Evolutionary conservation across 495 filamentous ascomycete species (phyloP).

Genomic region (Aspergillus asperescens): DNA sequence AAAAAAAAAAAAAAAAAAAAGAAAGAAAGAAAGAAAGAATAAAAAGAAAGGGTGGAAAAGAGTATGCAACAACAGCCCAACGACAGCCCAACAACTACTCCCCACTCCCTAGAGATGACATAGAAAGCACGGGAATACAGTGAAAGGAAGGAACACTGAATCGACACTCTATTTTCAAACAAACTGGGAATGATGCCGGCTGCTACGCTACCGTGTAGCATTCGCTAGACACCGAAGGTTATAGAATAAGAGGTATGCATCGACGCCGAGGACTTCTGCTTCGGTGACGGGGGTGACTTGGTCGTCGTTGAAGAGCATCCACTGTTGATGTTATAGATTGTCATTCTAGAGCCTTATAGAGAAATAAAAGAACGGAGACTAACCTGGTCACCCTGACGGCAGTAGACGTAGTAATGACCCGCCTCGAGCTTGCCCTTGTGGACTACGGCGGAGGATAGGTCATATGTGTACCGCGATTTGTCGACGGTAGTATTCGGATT

Average conservation of each 20-base stretch:
- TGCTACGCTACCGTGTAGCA: conserved; percentile 9
- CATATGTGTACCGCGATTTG: conserved; percentile 62
- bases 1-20: no score
- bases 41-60: no score
- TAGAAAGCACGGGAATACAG: no score
- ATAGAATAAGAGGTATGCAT: conserved; percentile 88
- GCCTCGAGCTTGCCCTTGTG: conserved; percentile 81
- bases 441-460: conserved; percentile 77
- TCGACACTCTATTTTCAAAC: neutral
- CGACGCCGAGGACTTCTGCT: conserved; percentile 69
- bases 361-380: neutral
- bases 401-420: conserved; percentile 87
- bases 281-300: conserved; percentile 75
- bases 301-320: conserved; percentile 90
- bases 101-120: no score
- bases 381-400: conserved; percentile 65
- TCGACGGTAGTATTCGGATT: conserved; percentile 42
- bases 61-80: no score
- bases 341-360: neutral
- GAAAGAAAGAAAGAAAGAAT: no score
- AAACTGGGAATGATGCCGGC: neutral
- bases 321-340: conserved; percentile 40
- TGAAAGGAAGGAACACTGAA: neutral
- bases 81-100: no score
- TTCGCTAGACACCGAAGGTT: conserved; percentile 55